Percentiles rank a stretch among this genome's conserved stretches.
phyloP scores from a whole-genome alignment of 768 basidiomycete species.

The Suillus paluster region DNA sequence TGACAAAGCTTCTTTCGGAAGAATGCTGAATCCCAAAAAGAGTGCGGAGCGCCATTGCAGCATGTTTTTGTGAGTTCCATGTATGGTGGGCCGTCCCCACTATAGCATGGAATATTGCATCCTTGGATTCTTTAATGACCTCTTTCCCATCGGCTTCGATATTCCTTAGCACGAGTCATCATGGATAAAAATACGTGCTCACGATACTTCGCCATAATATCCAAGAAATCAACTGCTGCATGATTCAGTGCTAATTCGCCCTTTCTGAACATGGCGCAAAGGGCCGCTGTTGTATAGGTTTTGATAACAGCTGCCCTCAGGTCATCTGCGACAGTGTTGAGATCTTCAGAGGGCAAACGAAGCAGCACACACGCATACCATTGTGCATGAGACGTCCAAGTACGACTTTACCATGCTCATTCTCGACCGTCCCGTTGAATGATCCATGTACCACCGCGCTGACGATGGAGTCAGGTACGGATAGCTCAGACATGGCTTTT shows the following conservation, averaged over 20 bases:
- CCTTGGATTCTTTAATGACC: not conserved
- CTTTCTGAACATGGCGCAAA: constrained; percentile 6
- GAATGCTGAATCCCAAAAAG: not conserved
- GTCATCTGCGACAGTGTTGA: constrained; percentile 6
- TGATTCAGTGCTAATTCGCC: not conserved
- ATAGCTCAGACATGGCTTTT: not conserved
- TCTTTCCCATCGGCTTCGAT: constrained; percentile 1
- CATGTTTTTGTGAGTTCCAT: not conserved
- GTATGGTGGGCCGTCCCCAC: not conserved
- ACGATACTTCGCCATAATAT: constrained; percentile 8
- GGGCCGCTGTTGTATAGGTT: not conserved
- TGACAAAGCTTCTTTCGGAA: not conserved
- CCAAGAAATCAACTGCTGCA: constrained; percentile 8
- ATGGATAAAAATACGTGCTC: not conserved
- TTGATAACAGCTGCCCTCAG: constrained; percentile 7
- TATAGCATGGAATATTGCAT: not conserved
- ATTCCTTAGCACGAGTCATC: not conserved
- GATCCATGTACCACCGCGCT: not conserved
- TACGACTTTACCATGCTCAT: constrained; percentile 5
- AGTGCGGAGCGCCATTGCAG: not conserved
- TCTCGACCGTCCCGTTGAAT: constrained; percentile 6
- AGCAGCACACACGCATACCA: constrained; percentile 2
- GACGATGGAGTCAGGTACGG: constrained; percentile 5
- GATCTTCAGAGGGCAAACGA: not conserved
- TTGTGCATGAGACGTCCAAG: constrained; percentile 3